phyloP scores from a whole-genome alignment of 176 grass and related monocot genomes.

The Elaeis guineensis region DNA sequence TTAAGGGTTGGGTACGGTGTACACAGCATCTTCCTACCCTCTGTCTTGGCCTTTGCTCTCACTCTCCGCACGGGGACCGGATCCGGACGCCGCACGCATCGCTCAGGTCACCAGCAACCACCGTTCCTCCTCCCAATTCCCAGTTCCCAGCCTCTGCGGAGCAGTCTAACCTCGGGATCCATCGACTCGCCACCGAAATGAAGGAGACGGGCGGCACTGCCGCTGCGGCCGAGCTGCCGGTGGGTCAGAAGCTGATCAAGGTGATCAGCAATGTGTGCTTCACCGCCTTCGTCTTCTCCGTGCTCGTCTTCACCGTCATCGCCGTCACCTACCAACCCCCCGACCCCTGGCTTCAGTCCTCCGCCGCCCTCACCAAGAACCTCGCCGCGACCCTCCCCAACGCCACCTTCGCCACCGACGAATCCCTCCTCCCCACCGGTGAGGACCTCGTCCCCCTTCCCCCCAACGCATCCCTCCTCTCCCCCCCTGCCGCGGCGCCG shows the following conservation, averaged over 20 bases:
- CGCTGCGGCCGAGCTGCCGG: slow-evolving; percentile 35
- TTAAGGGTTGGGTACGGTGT: too few species aligned
- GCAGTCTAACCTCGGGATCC: too few species aligned
- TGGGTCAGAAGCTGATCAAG: slow-evolving; percentile 72
- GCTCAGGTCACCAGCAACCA: too few species aligned
- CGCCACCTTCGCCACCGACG: slow-evolving; percentile 69
- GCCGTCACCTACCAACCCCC: slow-evolving; percentile 94
- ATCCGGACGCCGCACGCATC: too few species aligned
- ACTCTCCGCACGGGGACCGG: too few species aligned
- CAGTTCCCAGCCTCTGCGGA: too few species aligned
- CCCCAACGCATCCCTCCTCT: background rate
- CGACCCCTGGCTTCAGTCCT: slow-evolving; percentile 87
- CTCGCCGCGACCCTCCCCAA: slow-evolving; percentile 52
- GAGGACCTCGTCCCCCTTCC: slow-evolving; percentile 57
- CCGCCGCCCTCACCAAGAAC: slow-evolving; percentile 71
- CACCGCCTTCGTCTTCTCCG: slow-evolving; percentile 79
- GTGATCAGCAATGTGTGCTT: slow-evolving; percentile 72
- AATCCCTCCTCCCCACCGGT: slow-evolving; percentile 83
- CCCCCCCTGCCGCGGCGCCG: background rate
- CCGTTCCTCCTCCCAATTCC: too few species aligned
- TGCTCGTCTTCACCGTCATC: slow-evolving; percentile 81
- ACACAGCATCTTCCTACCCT: too few species aligned
- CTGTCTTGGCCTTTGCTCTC: too few species aligned
- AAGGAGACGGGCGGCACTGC: background rate
- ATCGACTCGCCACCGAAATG: background rate